Evolutionary conservation across 345 rosid genomes (phyloP).

Genomic region (Eucalyptus curtisii): DNA sequence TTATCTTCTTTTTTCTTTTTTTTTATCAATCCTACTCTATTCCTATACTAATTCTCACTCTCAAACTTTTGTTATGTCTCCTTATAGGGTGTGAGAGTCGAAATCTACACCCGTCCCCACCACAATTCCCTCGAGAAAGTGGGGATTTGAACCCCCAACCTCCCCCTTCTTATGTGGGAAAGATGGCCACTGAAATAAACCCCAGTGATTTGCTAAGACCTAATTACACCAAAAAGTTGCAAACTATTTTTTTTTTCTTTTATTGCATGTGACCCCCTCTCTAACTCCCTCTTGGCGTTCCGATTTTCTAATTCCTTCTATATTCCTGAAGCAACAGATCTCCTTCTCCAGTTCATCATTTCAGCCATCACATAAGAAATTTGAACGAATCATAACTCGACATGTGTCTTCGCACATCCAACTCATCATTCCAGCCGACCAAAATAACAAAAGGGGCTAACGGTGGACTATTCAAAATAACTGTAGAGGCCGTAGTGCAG

Average conservation of each 20-base stretch:
- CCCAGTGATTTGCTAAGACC: too few relatives aligned
- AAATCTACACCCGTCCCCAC: rapidly evolving
- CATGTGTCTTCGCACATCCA: not conserved
- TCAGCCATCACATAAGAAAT: not conserved
- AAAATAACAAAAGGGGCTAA: not conserved
- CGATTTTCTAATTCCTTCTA: not conserved
- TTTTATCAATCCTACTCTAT: rapidly evolving
- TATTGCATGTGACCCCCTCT: not conserved
- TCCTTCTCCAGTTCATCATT: not conserved
- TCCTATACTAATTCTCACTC: rapidly evolving
- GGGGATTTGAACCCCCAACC: rapidly evolving
- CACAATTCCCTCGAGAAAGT: rapidly evolving
- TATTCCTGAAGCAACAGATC: not conserved
- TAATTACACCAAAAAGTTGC: too few relatives aligned
- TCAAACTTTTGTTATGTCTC: rapidly evolving
- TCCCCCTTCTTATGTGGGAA: rapidly evolving
- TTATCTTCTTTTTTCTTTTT: too few relatives aligned
- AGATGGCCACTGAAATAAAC: rapidly evolving
- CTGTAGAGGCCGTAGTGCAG: not conserved
- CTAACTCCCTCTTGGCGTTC: not conserved
- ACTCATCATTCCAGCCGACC: not conserved
- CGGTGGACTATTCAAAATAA: not conserved
- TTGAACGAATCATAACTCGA: not conserved
- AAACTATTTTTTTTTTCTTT: not conserved
- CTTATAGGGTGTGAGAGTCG: rapidly evolving